These are phyloP conservation scores for Kazachstania africana DNA, from an alignment of 805 yeast genomes.

Conservation along the genomic window DNA sequence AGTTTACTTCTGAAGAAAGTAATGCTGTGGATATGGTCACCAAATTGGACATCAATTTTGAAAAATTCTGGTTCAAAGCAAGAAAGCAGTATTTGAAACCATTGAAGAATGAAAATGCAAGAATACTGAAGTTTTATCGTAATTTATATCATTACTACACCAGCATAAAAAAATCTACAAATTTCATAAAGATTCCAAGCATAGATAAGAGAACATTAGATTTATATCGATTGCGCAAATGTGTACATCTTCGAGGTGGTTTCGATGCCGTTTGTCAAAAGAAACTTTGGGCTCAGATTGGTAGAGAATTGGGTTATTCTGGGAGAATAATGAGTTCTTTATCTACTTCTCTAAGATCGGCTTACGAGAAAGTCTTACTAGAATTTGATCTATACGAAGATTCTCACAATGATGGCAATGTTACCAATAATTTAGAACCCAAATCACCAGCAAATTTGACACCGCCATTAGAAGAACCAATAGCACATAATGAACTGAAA, in stretches of 20 bases:
- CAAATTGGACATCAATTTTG: slow-evolving; percentile 8
- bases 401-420: neutral
- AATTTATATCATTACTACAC: slow-evolving; percentile 35
- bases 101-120: slow-evolving; percentile 28
- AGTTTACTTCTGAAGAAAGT: slow-evolving; percentile 1
- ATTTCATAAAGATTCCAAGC: slow-evolving; percentile 41
- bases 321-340: slow-evolving; percentile 63
- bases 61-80: slow-evolving; percentile 18
- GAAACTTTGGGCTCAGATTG: slow-evolving; percentile 75
- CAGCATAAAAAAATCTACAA: slow-evolving; percentile 3
- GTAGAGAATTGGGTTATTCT: slow-evolving; percentile 66
- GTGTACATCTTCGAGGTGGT: slow-evolving; percentile 59
- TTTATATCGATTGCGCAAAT: slow-evolving; percentile 43
- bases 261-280: slow-evolving; percentile 47
- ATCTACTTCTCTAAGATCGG: slow-evolving; percentile 51
- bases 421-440: no score
- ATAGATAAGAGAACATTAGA: slow-evolving; percentile 59
- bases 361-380: slow-evolving; percentile 38
- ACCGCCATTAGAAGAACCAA: neutral
- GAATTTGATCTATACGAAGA: slow-evolving; percentile 19
- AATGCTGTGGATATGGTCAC: slow-evolving; percentile 1
- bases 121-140: slow-evolving; percentile 36
- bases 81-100: slow-evolving; percentile 20
- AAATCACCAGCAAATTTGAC: no score
- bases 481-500: neutral